A percentile compares a stretch with the other conserved stretches of the same genome.
These are phyloP conservation scores for Trichoderma asperellum DNA, from an alignment of 2,329 filamentous ascomycete species.

Conservation along the genomic window DNA sequence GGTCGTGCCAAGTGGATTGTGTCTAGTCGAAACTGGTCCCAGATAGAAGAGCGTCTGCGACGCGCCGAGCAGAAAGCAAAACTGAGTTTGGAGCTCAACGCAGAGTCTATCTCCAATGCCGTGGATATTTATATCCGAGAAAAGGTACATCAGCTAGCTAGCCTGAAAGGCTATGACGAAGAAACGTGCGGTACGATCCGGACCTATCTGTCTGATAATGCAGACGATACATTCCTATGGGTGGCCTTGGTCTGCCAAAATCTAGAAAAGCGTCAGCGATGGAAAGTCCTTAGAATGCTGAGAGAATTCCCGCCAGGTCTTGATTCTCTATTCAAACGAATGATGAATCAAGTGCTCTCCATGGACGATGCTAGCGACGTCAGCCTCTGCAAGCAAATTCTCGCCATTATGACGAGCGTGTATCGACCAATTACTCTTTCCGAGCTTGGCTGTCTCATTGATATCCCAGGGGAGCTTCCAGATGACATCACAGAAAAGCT, in stretches of 20 bases:
- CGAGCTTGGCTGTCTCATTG: slow-evolving; percentile 34
- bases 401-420: slow-evolving; percentile 38
- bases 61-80: slow-evolving; percentile 31
- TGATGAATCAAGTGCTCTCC: slow-evolving; percentile 42
- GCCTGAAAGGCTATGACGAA: slow-evolving; percentile 28
- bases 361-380: slow-evolving; percentile 34
- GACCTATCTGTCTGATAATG: slow-evolving; percentile 37
- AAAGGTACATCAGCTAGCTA: slow-evolving; percentile 40
- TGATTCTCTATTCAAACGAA: slow-evolving; percentile 43
- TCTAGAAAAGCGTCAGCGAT: slow-evolving; percentile 28
- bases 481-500: slow-evolving; percentile 24
- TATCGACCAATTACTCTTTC: slow-evolving; percentile 44
- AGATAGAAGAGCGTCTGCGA: slow-evolving; percentile 43
- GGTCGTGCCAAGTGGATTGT: slow-evolving; percentile 47
- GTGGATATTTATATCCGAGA: slow-evolving; percentile 44
- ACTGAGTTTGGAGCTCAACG: slow-evolving; percentile 45
- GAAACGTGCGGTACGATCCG: slow-evolving; percentile 25
- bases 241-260: slow-evolving; percentile 33
- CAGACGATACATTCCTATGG: slow-evolving; percentile 43
- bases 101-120: slow-evolving; percentile 40
- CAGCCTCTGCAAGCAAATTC: slow-evolving; percentile 41
- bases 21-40: slow-evolving; percentile 48
- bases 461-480: neutral
- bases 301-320: slow-evolving; percentile 42
- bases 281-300: slow-evolving; percentile 33